Base-by-base conservation (phyloP, 805 yeast genomes). In the Torulaspora maleeae region DNA sequence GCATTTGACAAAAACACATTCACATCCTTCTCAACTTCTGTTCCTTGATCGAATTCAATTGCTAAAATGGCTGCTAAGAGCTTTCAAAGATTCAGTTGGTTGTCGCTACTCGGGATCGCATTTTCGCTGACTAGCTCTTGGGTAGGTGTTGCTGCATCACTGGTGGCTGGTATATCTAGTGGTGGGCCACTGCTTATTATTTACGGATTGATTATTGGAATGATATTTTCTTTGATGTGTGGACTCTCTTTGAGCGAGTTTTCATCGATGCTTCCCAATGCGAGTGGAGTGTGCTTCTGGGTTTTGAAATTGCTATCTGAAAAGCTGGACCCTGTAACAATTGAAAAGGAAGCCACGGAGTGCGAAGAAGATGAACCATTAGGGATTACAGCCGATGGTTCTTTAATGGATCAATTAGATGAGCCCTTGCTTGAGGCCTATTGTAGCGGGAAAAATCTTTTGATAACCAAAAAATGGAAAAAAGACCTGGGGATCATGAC, bases 211-310 rank as follows among this genome's bases (percentile, higher is more conserved):
- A 60, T 78, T 3, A 75, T 78, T 45, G 69, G 77, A 29, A 75
- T 80, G 1, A 56, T 55, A 17, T 63, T 78, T 13, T 71, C 81
- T 1, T 52, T 67, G 27, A 69, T 74, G 61, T 65, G 78, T 42
- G 83, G 77, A 13, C 62, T 69, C 13, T 70, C 80, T 0, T 61
- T 79, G 28, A 71, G 79, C n/a, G 83, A 79, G 56, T 63, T 79
- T 50, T 67, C 77, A 8, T 69, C 74, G 38, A 74, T 79, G 11
- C 71, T 70, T 59, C 82, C 82, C 3, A 72, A 74, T 46, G 78
- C 82, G 37, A 80, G 81, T 44, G 82, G 82, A 20, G 80, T 76
- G 51, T 76, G 76, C 56, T 77, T 74, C 48, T 79, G 83, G 83
- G 75, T 81, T 5, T 68, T 72, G 61, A 70, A 74, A 35, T 60